Evolutionary conservation across 306 rosid species (phyloP).

Genomic region (Benincasa hispida): DNA sequence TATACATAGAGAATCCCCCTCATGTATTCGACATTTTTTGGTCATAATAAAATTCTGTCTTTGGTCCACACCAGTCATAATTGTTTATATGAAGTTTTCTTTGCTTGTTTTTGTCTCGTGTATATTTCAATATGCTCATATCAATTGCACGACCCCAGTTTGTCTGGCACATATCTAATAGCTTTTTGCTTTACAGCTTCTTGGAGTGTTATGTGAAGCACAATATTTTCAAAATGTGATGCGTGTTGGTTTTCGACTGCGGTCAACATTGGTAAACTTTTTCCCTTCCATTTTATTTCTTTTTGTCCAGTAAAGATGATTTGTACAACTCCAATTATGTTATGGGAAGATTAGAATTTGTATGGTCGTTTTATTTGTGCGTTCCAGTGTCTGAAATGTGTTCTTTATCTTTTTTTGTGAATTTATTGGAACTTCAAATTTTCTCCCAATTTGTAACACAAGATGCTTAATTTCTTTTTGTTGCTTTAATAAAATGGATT

Average conservation of each 20-base stretch:
- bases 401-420: neutral
- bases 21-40: no score
- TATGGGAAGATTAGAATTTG: neutral
- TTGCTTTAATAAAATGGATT: neutral
- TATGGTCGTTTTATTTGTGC: neutral
- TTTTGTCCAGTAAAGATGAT: neutral
- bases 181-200: constrained; percentile 23
- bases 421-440: neutral
- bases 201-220: constrained; percentile 83
- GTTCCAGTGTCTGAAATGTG: neutral
- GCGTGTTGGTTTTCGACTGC: constrained; percentile 77
- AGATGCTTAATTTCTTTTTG: neutral
- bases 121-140: neutral
- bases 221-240: constrained; percentile 92
- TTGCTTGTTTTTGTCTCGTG: neutral
- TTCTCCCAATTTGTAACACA: neutral
- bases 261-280: constrained; percentile 69
- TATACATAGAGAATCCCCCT: no score
- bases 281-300: neutral
- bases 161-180: neutral
- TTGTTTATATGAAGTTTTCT: neutral
- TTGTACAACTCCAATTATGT: neutral
- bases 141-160: neutral
- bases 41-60: no score
- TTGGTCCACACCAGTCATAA: neutral